phyloP scores from a whole-genome alignment of 495 filamentous ascomycete genomes.

The Annulohypoxylon stygium region DNA sequence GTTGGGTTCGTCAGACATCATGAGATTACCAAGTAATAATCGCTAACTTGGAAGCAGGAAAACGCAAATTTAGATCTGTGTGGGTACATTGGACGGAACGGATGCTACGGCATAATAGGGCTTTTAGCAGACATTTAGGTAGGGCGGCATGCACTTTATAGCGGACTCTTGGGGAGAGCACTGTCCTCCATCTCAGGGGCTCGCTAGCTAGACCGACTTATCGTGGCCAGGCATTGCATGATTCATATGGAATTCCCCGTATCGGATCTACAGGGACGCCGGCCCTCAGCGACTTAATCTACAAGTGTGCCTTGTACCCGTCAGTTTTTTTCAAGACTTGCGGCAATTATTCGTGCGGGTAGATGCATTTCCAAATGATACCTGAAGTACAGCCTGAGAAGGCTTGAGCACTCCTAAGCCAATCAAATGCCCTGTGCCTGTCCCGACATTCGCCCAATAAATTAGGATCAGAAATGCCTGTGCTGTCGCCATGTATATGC shows the following conservation, averaged over 20 bases:
- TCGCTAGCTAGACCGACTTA: constrained; percentile 20
- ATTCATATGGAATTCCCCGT: constrained; percentile 26
- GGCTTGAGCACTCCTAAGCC: constrained; percentile 37
- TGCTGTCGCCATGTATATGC: constrained; percentile 46
- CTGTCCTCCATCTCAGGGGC: constrained; percentile 18
- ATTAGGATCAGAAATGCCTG: constrained; percentile 42
- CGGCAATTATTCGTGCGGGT: constrained; percentile 45
- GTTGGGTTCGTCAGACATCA: constrained; percentile 90
- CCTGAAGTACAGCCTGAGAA: constrained; percentile 48
- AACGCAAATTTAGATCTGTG: constrained; percentile 48
- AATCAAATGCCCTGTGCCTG: constrained; percentile 41
- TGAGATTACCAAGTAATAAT: constrained; percentile 8
- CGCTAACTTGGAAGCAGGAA: constrained; percentile 47
- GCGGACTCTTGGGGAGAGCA: constrained; percentile 1
- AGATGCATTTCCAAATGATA: constrained; percentile 46
- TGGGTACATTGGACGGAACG: neutral
- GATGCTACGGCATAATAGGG: constrained; percentile 1
- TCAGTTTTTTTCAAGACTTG: constrained; percentile 28
- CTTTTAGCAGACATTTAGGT: constrained; percentile 4
- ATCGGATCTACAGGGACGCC: constrained; percentile 29
- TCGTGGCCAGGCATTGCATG: constrained; percentile 19
- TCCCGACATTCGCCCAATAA: constrained; percentile 48
- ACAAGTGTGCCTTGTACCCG: constrained; percentile 29
- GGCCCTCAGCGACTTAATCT: constrained; percentile 31
- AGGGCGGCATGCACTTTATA: constrained; percentile 16